These are phyloP conservation scores for Kockovaella imperatae DNA, from an alignment of 768 basidiomycete species.

Conservation along the genomic window DNA sequence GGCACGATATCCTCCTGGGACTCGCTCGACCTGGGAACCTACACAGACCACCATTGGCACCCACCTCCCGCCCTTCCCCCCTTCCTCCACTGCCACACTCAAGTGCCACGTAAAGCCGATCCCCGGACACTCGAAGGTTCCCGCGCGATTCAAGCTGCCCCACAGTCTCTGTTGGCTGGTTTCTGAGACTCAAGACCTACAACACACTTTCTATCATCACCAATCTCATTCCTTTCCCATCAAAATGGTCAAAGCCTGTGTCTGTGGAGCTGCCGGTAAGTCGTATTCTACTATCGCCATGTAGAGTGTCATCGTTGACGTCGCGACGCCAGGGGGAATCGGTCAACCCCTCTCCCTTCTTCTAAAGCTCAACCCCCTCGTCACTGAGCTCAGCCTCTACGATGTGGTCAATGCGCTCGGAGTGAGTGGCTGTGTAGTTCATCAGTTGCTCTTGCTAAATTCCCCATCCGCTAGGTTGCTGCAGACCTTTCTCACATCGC, in stretches of 20 bases:
- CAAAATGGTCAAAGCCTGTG: conserved; percentile 73
- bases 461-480: conserved; percentile 51
- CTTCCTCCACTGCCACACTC: too few species aligned
- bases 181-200: too few species aligned
- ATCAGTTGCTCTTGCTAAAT: neutral
- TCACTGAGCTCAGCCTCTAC: conserved; percentile 74
- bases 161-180: too few species aligned
- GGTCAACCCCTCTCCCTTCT: conserved; percentile 93
- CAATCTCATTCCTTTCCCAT: too few species aligned
- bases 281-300: conserved; percentile 4
- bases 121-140: too few species aligned
- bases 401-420: conserved; percentile 94
- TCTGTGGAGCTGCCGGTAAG: conserved; percentile 88
- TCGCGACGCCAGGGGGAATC: conserved; percentile 76
- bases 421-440: conserved; percentile 45
- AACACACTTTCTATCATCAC: too few species aligned
- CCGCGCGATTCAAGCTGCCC: too few species aligned
- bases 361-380: conserved; percentile 85
- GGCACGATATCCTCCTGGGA: too few species aligned
- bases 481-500: conserved; percentile 95
- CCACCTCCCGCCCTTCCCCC: too few species aligned
- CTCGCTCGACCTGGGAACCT: too few species aligned
- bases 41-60: too few species aligned
- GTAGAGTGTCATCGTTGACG: neutral
- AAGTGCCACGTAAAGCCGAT: too few species aligned